Evolutionary conservation across 768 basidiomycete species (phyloP), one percentile per base, ranked within the genome.

Genomic region (Suillus sp.): DNA sequence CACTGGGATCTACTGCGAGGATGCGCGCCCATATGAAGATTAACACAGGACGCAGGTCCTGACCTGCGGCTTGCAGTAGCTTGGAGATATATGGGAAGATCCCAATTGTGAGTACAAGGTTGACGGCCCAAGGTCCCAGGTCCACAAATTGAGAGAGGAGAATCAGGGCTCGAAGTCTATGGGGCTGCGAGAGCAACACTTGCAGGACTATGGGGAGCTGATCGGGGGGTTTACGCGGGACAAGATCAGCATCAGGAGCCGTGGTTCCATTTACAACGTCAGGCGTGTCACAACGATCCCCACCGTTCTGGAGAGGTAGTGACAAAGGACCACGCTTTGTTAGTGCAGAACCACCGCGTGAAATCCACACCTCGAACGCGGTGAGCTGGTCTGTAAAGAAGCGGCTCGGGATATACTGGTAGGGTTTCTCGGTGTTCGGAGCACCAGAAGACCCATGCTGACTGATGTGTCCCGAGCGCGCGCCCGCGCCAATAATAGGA

Each of bases 11-110:
- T n/a, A 99, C 94, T 2, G 96, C 96, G 34, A 99, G 85, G 66
- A 99, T 98, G 25, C 97, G 86, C 3, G 96, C 92, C 97, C 97
- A 99, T 64, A 99, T 99, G 79, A 98, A 99, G 66, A 99, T 98
- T 25, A 99, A 82, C 10, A 99, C 96, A 1, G 97, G 97, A 32
- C 95, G 91, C n/a, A 99, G 84, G 69, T 99, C 96, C 67, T 90
- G 89, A 1, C 95, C 93, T 0, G 95, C 94, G 0, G 96, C 95
- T 76, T 97, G 95, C 8, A 99, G 84, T 6, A 99, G 85, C 71
- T 97, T 96, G 62, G 94, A 93, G 58, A 99, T 98, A 74, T 99
- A 99, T 4, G 97, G 96, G 80, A 98, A 99, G 71, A 99, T 98
- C 14, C 97, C 97, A 69, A 99, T 98, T 7, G 91, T 91, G 40